Percentiles rank a stretch among this genome's conserved stretches.
phyloP scores from a whole-genome alignment of 2,329 filamentous ascomycete genomes.

The Rutstroemia sp. region DNA sequence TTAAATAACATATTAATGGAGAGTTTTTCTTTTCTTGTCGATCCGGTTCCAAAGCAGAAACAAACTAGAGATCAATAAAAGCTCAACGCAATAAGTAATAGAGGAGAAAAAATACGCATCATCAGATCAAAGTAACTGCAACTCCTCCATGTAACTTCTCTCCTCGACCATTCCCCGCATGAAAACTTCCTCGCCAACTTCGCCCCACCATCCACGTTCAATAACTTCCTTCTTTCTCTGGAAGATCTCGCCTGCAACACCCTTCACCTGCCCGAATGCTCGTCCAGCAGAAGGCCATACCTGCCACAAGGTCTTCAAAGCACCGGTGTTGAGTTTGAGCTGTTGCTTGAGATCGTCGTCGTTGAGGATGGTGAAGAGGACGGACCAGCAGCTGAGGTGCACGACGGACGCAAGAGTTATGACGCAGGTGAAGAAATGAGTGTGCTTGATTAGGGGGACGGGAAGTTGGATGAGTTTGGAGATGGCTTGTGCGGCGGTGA shows the following conservation, averaged over 20 bases:
- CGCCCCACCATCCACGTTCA: conserved; percentile 25
- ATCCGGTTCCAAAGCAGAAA: background rate
- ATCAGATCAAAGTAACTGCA: conserved; percentile 18
- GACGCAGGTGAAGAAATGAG: conserved; percentile 77
- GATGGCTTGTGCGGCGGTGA: conserved; percentile 71
- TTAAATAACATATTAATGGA: too few species aligned
- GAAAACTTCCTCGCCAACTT: conserved; percentile 26
- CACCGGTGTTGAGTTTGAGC: conserved; percentile 61
- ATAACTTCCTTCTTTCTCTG: conserved; percentile 24
- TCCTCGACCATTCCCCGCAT: conserved; percentile 27
- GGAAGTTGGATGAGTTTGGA: conserved; percentile 69
- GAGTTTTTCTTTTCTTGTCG: too few species aligned
- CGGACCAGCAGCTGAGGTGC: conserved; percentile 71
- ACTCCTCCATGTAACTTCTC: conserved; percentile 27
- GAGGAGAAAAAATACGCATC: background rate
- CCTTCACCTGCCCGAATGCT: conserved; percentile 69
- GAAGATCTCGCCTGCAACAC: conserved; percentile 70
- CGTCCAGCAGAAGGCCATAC: conserved; percentile 37
- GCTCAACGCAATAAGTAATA: background rate
- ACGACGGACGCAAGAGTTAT: conserved; percentile 73
- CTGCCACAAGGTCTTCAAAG: conserved; percentile 24
- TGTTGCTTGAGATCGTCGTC: conserved; percentile 65
- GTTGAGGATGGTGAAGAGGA: conserved; percentile 30
- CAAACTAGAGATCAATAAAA: background rate
- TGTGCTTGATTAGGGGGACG: conserved; percentile 64